These are phyloP conservation scores for Ramaria sp. DNA, from an alignment of 768 basidiomycete species.

Conservation along the genomic window DNA sequence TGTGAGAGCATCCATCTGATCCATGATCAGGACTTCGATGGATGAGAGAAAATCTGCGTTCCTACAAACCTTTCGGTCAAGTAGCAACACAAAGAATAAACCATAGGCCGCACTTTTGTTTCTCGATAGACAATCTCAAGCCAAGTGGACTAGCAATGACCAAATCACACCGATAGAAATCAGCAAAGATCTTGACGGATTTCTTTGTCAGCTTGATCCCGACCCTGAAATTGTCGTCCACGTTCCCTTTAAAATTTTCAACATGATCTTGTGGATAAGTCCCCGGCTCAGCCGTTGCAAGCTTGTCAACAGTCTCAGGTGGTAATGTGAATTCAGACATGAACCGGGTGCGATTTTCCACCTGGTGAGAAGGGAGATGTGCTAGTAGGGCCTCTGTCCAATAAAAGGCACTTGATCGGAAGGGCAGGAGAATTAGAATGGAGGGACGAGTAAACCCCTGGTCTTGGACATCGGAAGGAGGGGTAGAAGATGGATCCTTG, in stretches of 20 bases:
- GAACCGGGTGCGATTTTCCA: conserved; percentile 84
- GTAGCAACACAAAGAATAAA: neutral
- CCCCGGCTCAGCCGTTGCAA: conserved; percentile 59
- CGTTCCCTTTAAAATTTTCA: conserved; percentile 91
- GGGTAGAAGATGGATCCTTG: conserved; percentile 41
- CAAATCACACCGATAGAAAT: conserved; percentile 85
- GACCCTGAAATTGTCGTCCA: conserved; percentile 89
- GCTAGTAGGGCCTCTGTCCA: conserved; percentile 76
- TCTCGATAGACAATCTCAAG: conserved; percentile 83
- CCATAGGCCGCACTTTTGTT: conserved; percentile 62
- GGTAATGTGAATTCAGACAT: conserved; percentile 75
- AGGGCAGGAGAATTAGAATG: conserved; percentile 82
- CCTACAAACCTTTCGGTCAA: conserved; percentile 25
- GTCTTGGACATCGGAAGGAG: conserved; percentile 68
- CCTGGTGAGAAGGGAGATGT: conserved; percentile 71
- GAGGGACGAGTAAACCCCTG: conserved; percentile 98
- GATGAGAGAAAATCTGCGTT: conserved; percentile 87
- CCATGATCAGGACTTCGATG: conserved; percentile 82
- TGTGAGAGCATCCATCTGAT: conserved; percentile 82
- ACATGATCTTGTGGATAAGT: conserved; percentile 83
- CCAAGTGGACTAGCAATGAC: conserved; percentile 92
- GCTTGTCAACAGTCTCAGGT: conserved; percentile 67
- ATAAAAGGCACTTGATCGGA: conserved; percentile 76
- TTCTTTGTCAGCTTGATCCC: conserved; percentile 91
- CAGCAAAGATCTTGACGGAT: conserved; percentile 82